A percentile compares a stretch with the other conserved stretches of the same genome.
Conservation (phyloP, 257 asterid genomes). For the Fraxinus cuspidata region DNA sequence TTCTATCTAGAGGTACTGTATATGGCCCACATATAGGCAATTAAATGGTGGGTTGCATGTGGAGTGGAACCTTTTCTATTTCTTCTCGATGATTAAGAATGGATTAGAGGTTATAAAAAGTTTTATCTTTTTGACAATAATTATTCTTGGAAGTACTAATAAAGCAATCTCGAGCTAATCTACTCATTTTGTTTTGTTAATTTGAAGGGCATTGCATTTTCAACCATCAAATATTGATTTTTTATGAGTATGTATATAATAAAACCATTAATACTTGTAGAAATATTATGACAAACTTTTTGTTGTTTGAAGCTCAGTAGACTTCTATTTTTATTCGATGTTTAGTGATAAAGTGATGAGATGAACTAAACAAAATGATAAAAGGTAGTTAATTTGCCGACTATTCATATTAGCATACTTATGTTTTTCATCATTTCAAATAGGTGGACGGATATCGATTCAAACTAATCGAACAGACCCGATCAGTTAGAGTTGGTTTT, state of each 20-base stretch:
- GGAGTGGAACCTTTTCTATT: conserved; percentile 29
- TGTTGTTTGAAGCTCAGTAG: neutral
- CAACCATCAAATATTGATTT: neutral
- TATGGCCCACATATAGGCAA: conserved; percentile 24
- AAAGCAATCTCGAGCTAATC: conserved; percentile 6
- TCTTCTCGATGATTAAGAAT: conserved; percentile 40
- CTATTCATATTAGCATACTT: too few species aligned
- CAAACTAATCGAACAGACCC: too few species aligned
- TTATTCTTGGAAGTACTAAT: conserved; percentile 15
- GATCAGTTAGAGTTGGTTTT: too few species aligned
- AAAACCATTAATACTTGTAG: neutral
- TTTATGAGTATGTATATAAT: neutral
- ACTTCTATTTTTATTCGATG: too few species aligned
- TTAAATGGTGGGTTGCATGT: conserved; percentile 42
- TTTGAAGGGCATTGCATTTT: neutral
- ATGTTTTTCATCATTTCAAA: too few species aligned
- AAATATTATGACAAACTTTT: neutral
- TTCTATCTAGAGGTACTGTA: neutral
- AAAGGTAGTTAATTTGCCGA: too few species aligned
- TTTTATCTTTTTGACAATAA: conserved; percentile 27
- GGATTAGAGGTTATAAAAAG: conserved; percentile 37
- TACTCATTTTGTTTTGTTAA: neutral
- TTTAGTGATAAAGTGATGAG: too few species aligned
- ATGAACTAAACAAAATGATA: too few species aligned
- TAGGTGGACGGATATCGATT: too few species aligned